Evolutionary conservation across 1,284 basidiomycete species (phyloP).

Genomic region (Ustilago lituana): DNA sequence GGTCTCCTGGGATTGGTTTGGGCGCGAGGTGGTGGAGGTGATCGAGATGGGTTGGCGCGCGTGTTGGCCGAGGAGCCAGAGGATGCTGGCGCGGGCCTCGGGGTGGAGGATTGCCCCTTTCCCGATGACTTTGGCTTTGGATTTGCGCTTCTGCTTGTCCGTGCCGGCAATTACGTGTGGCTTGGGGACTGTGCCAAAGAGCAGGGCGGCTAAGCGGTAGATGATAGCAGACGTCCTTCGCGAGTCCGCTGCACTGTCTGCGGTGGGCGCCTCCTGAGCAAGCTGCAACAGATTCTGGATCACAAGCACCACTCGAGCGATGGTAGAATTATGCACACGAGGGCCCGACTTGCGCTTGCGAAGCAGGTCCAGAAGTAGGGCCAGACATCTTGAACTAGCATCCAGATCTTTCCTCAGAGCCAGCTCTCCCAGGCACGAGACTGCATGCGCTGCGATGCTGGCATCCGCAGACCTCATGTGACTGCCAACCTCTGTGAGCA

Average conservation of each 20-base stretch:
- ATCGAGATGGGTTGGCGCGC: slow-evolving; percentile 27
- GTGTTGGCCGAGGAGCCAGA: slow-evolving; percentile 64
- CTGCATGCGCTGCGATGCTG: slow-evolving; percentile 40
- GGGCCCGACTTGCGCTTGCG: slow-evolving; percentile 21
- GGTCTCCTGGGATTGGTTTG: neutral
- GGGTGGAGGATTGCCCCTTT: slow-evolving; percentile 48
- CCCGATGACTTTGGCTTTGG: slow-evolving; percentile 43
- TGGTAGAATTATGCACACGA: slow-evolving; percentile 18
- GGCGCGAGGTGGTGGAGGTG: slow-evolving; percentile 1
- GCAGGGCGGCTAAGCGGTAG: slow-evolving; percentile 43
- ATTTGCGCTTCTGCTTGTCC: slow-evolving; percentile 23
- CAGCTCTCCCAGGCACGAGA: slow-evolving; percentile 43
- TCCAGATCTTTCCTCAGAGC: slow-evolving; percentile 26
- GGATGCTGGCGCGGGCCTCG: slow-evolving; percentile 50
- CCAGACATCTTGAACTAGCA: slow-evolving; percentile 24
- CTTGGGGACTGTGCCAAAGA: slow-evolving; percentile 47
- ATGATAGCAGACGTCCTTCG: slow-evolving; percentile 43
- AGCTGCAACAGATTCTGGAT: slow-evolving; percentile 40
- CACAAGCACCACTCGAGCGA: slow-evolving; percentile 33
- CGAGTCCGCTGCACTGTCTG: neutral
- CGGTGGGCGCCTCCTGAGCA: neutral
- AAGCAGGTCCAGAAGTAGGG: slow-evolving; percentile 31
- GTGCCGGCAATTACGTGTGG: neutral
- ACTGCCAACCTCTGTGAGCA: slow-evolving; percentile 38
- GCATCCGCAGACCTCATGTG: slow-evolving; percentile 38